phyloP scores from a whole-genome alignment of 352 stramenopile genomes.

The Pythium scleroteichum region DNA sequence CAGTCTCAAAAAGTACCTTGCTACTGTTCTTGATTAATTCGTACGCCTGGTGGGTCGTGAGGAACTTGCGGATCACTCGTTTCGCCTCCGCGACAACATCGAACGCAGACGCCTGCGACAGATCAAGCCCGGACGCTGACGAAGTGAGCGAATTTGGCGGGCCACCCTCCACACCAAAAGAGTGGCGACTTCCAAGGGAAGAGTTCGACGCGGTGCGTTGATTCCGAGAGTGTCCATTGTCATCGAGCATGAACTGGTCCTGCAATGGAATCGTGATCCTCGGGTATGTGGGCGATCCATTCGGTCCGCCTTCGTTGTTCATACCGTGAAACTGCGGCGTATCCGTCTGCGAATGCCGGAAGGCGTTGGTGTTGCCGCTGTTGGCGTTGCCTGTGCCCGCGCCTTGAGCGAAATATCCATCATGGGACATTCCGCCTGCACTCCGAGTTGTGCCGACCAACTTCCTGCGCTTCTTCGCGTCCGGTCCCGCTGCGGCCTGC shows the following conservation, averaged over 20 bases:
- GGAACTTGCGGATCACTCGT: conserved; percentile 86
- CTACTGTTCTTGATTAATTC: conserved; percentile 96
- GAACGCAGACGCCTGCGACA: conserved; percentile 48
- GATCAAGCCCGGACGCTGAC: conserved; percentile 39
- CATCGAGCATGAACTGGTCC: conserved; percentile 43
- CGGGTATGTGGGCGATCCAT: conserved; percentile 26
- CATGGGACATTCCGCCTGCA: conserved; percentile 32
- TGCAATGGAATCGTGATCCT: conserved; percentile 35
- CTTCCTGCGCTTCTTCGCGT: conserved; percentile 30
- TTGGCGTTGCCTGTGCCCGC: conserved; percentile 11
- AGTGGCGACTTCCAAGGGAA: conserved; percentile 8
- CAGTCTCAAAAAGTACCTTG: conserved; percentile 54
- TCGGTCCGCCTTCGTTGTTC: conserved; percentile 17
- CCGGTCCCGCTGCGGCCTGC: conserved; percentile 16
- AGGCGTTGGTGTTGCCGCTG: conserved; percentile 9
- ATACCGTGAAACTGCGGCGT: conserved; percentile 24
- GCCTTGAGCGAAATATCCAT: conserved; percentile 30
- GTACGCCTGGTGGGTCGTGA: conserved; percentile 91
- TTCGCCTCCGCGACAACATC: conserved; percentile 80
- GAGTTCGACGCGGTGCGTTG: conserved; percentile 20
- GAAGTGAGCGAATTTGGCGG: conserved; percentile 28
- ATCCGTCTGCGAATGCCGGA: conserved; percentile 14
- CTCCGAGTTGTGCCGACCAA: conserved; percentile 15
- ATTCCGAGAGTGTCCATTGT: conserved; percentile 29
- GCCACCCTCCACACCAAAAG: conserved; percentile 37